Evolutionary conservation across 805 yeast genomes (phyloP), one percentile per base, ranked within the genome.

Genomic region (Cyberlindnera americana): DNA sequence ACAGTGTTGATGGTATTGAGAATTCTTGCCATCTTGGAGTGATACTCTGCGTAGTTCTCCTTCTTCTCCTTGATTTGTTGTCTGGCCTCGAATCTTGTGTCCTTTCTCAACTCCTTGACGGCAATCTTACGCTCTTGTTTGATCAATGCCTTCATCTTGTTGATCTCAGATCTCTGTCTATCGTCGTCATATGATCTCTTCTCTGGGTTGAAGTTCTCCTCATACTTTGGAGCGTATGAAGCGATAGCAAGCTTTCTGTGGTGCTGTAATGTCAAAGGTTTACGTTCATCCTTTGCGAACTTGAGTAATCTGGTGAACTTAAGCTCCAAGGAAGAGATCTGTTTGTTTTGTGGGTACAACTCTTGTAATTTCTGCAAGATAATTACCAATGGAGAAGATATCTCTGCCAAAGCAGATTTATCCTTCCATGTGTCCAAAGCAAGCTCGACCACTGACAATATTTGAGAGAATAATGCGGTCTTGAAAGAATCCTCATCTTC

Each of bases 161-260:
- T 74, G 52, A 86, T 65, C 62, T 93, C 98, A 50, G 81, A 86
- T 63, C 93, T 75, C 44, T 83, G 80, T 51, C 80, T 73, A 60
- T 90, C 84, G 37, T 83, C 75, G 61, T 91, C 96, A 61, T 88
- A 84, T 8, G 95, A 85, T 67, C 86, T 90, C 77, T 81, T 86
- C 59, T 88, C 96, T 41, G 96, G 96, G 66, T 90, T 91, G 76
- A 82, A 93, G 70, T 89, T 88, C 56, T 88, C 98, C 65, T 91
- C 97, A 60, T 83, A 93, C 64, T 85, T 81, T 49, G 99, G 99
- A 26, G 89, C 83, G 54, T 75, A 75, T 2, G 95, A 75, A 29
- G 89, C 81, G 56, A 93, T 84, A 3, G 96, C 84, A 40, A 93
- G 59, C 18, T 95, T 88, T 56, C 76, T 78, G 67, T 90, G 97